phyloP scores from a whole-genome alignment of 108 stramenopile genomes.

The Parmales sp. region DNA sequence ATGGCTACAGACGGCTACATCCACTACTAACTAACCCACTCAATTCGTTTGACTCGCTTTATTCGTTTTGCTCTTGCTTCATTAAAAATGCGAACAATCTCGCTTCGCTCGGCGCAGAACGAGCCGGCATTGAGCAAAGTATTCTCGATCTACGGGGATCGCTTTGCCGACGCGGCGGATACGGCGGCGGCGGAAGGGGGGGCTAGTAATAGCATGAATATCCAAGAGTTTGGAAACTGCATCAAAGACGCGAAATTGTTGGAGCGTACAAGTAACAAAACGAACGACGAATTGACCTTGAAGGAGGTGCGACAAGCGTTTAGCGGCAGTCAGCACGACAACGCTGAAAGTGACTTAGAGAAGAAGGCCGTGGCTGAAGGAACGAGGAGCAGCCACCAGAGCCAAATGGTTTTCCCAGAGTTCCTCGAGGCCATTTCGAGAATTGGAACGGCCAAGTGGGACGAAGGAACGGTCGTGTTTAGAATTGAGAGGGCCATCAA shows the following conservation, averaged over 20 bases:
- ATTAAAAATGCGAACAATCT: no score
- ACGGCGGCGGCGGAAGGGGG: not conserved
- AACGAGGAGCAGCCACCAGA: not conserved
- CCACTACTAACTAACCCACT: no score
- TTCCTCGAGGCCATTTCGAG: not conserved
- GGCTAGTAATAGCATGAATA: not conserved
- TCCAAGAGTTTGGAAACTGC: not conserved
- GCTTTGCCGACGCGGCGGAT: not conserved
- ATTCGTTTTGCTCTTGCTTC: no score
- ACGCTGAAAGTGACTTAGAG: not conserved
- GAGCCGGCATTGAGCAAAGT: not conserved
- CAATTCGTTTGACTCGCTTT: no score
- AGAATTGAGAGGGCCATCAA: no score
- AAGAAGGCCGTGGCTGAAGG: not conserved
- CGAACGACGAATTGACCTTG: conserved; percentile 1
- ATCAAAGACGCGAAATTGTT: not conserved
- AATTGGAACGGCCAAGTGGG: conserved; percentile 7
- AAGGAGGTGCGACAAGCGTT: conserved; percentile 14
- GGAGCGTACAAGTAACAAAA: not conserved
- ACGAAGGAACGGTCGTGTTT: no score
- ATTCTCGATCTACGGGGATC: not conserved
- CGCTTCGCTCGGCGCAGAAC: no score
- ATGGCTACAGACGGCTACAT: no score
- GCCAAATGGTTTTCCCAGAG: not conserved
- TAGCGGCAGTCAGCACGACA: not conserved